phyloP scores from a whole-genome alignment of 495 filamentous ascomycete species.

The Gamarada debralockiae region DNA sequence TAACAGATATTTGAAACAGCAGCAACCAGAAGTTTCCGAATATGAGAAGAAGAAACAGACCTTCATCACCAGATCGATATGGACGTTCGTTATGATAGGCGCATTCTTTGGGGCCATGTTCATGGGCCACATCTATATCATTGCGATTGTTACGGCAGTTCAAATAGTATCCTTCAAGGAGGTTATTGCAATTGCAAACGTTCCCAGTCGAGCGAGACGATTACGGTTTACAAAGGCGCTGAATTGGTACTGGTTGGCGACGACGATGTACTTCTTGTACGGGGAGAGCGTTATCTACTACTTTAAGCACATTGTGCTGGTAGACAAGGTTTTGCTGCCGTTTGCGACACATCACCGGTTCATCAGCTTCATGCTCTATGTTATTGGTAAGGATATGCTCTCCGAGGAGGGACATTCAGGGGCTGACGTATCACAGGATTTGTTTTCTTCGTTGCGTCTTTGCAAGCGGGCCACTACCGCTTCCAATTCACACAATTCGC shows the following conservation, averaged over 20 bases:
- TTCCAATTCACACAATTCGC: conserved; percentile 99
- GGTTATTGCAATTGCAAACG: conserved; percentile 95
- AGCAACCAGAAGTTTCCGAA: conserved; percentile 55
- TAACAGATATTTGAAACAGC: conserved; percentile 33
- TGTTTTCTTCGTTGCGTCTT: conserved; percentile 96
- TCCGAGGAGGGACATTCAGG: conserved; percentile 3
- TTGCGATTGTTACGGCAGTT: conserved; percentile 84
- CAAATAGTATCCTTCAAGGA: conserved; percentile 99
- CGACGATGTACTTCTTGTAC: conserved; percentile 98
- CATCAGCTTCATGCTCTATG: conserved; percentile 96
- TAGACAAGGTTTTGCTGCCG: conserved; percentile 88
- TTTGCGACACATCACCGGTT: conserved; percentile 98
- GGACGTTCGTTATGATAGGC: conserved; percentile 96
- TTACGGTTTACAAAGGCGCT: conserved; percentile 90
- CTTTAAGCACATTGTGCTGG: conserved; percentile 95
- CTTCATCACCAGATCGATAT: conserved; percentile 96
- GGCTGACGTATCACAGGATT: conserved; percentile 60
- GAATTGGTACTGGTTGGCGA: conserved; percentile 99
- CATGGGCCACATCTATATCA: conserved; percentile 94
- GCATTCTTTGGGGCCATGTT: conserved; percentile 89
- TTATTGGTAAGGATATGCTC: conserved; percentile 66
- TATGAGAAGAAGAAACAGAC: conserved; percentile 99
- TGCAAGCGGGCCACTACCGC: conserved; percentile 91
- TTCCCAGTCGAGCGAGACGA: conserved; percentile 85
- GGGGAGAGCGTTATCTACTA: conserved; percentile 99